A percentile compares a stretch with the other conserved stretches of the same genome.
Evolutionary conservation across 108 stramenopile species (phyloP).

Genomic region (Fistulifera solaris): DNA sequence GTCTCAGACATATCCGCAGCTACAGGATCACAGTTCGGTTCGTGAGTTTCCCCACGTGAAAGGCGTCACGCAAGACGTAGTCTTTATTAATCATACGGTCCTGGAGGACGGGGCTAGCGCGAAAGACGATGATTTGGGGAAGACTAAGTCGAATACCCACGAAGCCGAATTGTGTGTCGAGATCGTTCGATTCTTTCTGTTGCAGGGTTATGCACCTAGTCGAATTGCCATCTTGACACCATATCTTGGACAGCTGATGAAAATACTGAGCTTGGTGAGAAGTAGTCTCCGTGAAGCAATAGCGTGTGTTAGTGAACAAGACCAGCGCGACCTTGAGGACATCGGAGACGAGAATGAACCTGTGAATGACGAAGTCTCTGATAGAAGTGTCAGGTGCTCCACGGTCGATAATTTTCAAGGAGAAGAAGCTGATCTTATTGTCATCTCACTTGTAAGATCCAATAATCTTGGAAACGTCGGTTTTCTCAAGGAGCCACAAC

Average conservation of each 20-base stretch:
- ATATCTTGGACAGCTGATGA: constrained; percentile 37
- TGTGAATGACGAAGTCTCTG: not conserved
- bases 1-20: constrained; percentile 31
- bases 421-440: constrained; percentile 80
- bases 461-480: constrained; percentile 58
- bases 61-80: constrained; percentile 21
- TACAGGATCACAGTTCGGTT: constrained; percentile 32
- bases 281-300: constrained; percentile 17
- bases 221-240: constrained; percentile 37
- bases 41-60: constrained; percentile 16
- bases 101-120: constrained; percentile 18
- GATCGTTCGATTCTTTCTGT: constrained; percentile 32
- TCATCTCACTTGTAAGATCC: constrained; percentile 68
- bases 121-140: constrained; percentile 10
- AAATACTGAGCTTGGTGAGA: constrained; percentile 17
- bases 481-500: constrained; percentile 73
- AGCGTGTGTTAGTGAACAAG: constrained; percentile 25
- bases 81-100: constrained; percentile 35
- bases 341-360: constrained; percentile 10
- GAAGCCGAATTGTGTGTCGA: constrained; percentile 33
- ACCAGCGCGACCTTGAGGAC: constrained; percentile 15
- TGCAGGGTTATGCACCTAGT: constrained; percentile 34
- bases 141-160: constrained; percentile 27
- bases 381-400: constrained; percentile 24
- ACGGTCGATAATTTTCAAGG: constrained; percentile 87